phyloP scores from a whole-genome alignment of 2,329 filamentous ascomycete genomes.

The Gremmenia infestans region DNA sequence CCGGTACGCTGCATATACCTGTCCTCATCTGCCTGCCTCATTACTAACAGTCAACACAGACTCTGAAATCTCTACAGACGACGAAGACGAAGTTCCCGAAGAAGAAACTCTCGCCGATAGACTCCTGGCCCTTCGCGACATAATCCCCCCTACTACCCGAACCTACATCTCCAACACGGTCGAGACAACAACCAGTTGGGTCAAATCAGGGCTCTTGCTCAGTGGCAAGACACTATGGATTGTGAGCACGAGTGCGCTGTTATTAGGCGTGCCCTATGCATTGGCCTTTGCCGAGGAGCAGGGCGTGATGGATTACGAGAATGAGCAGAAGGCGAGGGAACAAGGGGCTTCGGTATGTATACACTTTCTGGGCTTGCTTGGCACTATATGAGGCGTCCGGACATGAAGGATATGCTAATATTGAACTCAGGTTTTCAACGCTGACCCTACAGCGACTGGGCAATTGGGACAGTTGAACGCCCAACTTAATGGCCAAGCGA shows the following conservation, averaged over 20 bases:
- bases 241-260: constrained; percentile 79
- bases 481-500: constrained; percentile 25
- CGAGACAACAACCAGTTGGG: constrained; percentile 49
- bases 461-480: constrained; percentile 23
- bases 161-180: constrained; percentile 60
- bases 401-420: constrained; percentile 8
- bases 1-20: constrained; percentile 53
- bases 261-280: constrained; percentile 90
- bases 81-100: constrained; percentile 55
- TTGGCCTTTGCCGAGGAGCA: constrained; percentile 93
- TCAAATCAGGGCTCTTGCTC: constrained; percentile 60
- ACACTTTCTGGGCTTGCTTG: neutral
- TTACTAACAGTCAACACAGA: constrained; percentile 43
- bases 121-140: constrained; percentile 68
- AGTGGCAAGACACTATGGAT: constrained; percentile 88
- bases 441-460: constrained; percentile 19
- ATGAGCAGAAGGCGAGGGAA: constrained; percentile 94
- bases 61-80: constrained; percentile 79
- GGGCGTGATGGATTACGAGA: constrained; percentile 95
- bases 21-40: constrained; percentile 2
- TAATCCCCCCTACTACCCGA: constrained; percentile 68
- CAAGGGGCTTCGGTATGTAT: constrained; percentile 67
- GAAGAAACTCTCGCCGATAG: constrained; percentile 63
- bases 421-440: constrained; percentile 21
- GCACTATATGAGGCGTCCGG: neutral